Evolutionary conservation across 1,139 yeast species (phyloP), one percentile per base, ranked within the genome.

Genomic region (Suhomyces yuchorum): DNA sequence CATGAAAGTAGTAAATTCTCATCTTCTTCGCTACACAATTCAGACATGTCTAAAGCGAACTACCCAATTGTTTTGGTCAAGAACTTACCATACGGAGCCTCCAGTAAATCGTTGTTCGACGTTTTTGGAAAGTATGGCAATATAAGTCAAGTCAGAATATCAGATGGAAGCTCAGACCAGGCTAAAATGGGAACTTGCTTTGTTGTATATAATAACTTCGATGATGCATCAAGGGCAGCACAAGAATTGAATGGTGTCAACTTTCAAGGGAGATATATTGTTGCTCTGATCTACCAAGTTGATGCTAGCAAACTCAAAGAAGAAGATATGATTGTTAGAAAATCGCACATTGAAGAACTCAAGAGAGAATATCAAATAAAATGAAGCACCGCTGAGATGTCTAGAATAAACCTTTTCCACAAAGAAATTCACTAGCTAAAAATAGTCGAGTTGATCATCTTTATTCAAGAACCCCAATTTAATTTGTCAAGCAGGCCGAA

Each of bases 201-300:
- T 47, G 77, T 83, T n/a, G 75, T 84, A 3, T 84, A 77, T 59
- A 78, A 75, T 48, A 77, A 77, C 45, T 51, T 77, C 22, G 63
- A 65, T 28, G 75, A 74, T 53, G 86, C 88, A 7, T 62, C 65
- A 19, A 63, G 65, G 22, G 87, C 87, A 1, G 68, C 76, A 23
- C 77, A 70, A 19, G 82, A 80, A 51, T 63, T 83, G 46, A 80
- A 81, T 43, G 90, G 90, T 0, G 78, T 78, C 55, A 83, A 83
- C 57, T 80, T 79, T 54, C 76, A 79, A 47, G 84, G 84, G 8
- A 59, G 89, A 49, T 84, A 83, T 58, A 61, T 84, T 32, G 83
- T 83, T 14, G 81, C 82, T 8, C 62, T 71, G 45, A 50, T 75
- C 51, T 80, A 73, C 53, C 67, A 63, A 19, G 74, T 77, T n/a